Evolutionary conservation across 805 yeast genomes (phyloP), one percentile per base, ranked within the genome.

Genomic region (Yamadazyma paraphyllophila): DNA sequence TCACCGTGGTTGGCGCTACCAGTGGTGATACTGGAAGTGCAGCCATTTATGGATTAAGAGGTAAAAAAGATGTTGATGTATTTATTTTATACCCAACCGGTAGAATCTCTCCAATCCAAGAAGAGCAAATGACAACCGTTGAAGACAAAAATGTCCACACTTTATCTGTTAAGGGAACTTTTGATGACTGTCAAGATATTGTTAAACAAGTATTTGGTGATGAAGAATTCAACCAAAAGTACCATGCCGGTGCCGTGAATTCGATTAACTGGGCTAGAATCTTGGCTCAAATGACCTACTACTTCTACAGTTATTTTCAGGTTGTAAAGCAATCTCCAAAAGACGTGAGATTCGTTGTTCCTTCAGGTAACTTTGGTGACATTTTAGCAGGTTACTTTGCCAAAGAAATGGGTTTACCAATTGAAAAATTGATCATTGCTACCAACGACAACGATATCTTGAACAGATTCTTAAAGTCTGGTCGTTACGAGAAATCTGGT

Each of bases 21-120:
- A 86, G 96, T 39, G 99, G 99, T 62, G 99, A 94, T 61, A 94
- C 99, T 39, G 99, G 99, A 49, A 87, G 96, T 44, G 99, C 99
- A 44, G 99, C 99, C 51, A 94, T 94, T 56, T 94, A 94, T 69
- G 99, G 99, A 44, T 78, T 94, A 55, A 81, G 99, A 71, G 95
- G 95, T 66, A 94, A 94, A 71, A 87, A 90, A 69, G 98, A 94
- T 65, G 97, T 94, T n/a, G 86, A 95, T 26, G 99, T 94, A 16
- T 94, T 94, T 69, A 94, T 94, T 53, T 73, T 94, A 58, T 94
- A 92, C 63, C 99, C 99, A 59, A 88, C 96, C 7, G 99, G 98
- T 41, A 83, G 97, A 65, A 94, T 94, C 46, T 91, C 98, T 30
- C 97, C 97, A 36, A 85, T 94, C 53, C 99, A 94, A 75, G 99